These are phyloP conservation scores for Kluyveromyces sp. DNA, from an alignment of 1,139 yeast genomes.

Conservation along the genomic window DNA sequence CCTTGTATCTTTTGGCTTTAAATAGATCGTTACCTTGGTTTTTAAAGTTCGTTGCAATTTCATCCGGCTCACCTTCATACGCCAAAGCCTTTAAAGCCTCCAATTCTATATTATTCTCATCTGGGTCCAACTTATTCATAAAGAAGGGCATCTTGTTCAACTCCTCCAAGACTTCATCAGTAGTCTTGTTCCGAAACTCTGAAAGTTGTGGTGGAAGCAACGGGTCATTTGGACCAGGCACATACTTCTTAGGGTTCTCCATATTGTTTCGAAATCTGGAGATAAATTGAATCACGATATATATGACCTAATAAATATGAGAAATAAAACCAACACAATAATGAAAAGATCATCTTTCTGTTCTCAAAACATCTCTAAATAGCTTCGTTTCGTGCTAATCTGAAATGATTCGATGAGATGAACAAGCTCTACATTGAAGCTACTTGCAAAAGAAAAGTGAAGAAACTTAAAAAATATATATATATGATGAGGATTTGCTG, in stretches of 20 bases:
- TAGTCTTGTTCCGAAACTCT: slow-evolving; percentile 54
- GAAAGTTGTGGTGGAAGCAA: slow-evolving; percentile 75
- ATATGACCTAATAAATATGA: too few relatives aligned
- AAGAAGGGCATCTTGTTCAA: slow-evolving; percentile 84
- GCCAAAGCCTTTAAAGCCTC: slow-evolving; percentile 91
- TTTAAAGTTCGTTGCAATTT: slow-evolving; percentile 81
- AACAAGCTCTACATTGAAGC: too few relatives aligned
- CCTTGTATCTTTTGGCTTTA: slow-evolving; percentile 58
- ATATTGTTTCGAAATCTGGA: background rate
- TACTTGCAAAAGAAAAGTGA: too few relatives aligned
- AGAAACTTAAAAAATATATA: too few relatives aligned
- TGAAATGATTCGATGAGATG: too few relatives aligned
- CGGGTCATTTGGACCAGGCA: slow-evolving; percentile 74
- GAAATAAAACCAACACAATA: too few relatives aligned
- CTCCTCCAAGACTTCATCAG: slow-evolving; percentile 73
- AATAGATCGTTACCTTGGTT: slow-evolving; percentile 89
- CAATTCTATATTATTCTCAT: slow-evolving; percentile 63
- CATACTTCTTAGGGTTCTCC: slow-evolving; percentile 42
- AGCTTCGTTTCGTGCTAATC: too few relatives aligned
- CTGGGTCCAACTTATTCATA: slow-evolving; percentile 80
- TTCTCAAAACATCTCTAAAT: too few relatives aligned
- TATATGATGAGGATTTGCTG: too few relatives aligned
- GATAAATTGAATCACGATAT: background rate
- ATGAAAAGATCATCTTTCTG: too few relatives aligned
- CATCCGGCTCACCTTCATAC: slow-evolving; percentile 93